Percentiles rank a stretch among this genome's conserved stretches.
Evolutionary conservation across 352 stramenopile genomes (phyloP).

Genomic region (Peronospora belbahrii): DNA sequence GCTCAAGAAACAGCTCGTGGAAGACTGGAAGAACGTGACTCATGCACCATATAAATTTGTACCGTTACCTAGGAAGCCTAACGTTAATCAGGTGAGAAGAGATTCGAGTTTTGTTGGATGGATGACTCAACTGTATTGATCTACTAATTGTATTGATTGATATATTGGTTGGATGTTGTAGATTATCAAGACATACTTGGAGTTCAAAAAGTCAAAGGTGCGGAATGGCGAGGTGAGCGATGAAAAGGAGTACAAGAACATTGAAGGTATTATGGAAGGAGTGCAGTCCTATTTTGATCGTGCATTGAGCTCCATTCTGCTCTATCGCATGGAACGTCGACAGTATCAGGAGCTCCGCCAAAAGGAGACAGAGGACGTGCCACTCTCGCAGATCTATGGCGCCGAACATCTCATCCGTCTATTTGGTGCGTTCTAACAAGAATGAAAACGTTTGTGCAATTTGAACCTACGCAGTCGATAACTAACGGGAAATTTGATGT

Average conservation of each 20-base stretch:
- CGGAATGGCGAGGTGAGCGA: slow-evolving; percentile 41
- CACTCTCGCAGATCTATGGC: slow-evolving; percentile 87
- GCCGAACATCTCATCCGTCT: slow-evolving; percentile 87
- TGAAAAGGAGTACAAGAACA: slow-evolving; percentile 79
- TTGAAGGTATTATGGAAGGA: slow-evolving; percentile 76
- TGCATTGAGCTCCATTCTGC: slow-evolving; percentile 81
- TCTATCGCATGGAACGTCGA: slow-evolving; percentile 88
- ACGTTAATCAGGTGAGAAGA: slow-evolving; percentile 26
- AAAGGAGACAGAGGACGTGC: slow-evolving; percentile 38
- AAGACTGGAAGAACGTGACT: slow-evolving; percentile 83
- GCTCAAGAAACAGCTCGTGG: slow-evolving; percentile 89
- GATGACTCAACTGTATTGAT: no score
- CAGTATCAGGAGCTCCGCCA: slow-evolving; percentile 83
- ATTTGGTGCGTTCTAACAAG: slow-evolving; percentile 57
- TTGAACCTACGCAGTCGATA: no score
- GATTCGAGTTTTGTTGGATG: no score
- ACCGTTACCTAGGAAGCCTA: slow-evolving; percentile 74
- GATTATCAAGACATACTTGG: slow-evolving; percentile 77
- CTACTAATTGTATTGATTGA: no score
- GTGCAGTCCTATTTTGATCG: slow-evolving; percentile 87
- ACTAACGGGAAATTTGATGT: slow-evolving; percentile 1
- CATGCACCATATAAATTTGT: slow-evolving; percentile 73
- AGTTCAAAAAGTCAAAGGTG: slow-evolving; percentile 67
- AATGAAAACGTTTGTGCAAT: no score
- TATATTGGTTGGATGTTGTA: no score